Conservation (phyloP, 805 yeast species). For the Yarrowia osloensis region DNA sequence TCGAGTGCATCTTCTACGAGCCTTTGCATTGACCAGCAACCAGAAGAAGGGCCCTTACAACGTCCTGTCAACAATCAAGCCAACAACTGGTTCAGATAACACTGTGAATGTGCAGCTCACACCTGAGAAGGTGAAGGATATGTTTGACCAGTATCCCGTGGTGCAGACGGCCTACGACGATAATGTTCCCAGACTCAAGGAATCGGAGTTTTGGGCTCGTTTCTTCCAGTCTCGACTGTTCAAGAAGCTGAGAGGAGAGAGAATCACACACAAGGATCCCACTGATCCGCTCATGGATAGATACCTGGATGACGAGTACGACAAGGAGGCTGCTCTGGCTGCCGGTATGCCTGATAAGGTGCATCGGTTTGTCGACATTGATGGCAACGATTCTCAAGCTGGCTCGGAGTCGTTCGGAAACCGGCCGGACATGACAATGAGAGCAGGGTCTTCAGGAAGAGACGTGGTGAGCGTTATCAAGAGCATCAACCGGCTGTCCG, state of each 20-base stretch:
- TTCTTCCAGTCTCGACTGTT: slow-evolving; percentile 90
- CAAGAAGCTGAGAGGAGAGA: slow-evolving; percentile 86
- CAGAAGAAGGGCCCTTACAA: slow-evolving; percentile 93
- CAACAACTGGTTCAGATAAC: slow-evolving; percentile 89
- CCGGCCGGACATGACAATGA: slow-evolving; percentile 87
- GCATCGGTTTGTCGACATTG: slow-evolving; percentile 72
- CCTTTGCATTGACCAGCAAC: slow-evolving; percentile 78
- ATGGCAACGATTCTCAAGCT: slow-evolving; percentile 73
- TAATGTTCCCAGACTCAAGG: slow-evolving; percentile 83
- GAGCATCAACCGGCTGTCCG: slow-evolving; percentile 86
- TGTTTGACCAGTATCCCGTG: slow-evolving; percentile 89
- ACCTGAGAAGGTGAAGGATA: slow-evolving; percentile 83
- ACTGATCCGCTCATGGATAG: slow-evolving; percentile 85
- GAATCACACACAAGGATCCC: slow-evolving; percentile 68
- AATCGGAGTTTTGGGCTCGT: slow-evolving; percentile 94
- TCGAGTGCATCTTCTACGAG: slow-evolving; percentile 73
- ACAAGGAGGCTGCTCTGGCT: slow-evolving; percentile 42
- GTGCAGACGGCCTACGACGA: slow-evolving; percentile 88
- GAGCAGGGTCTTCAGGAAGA: slow-evolving; percentile 55
- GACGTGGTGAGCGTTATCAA: slow-evolving; percentile 76
- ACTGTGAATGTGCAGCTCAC: slow-evolving; percentile 92
- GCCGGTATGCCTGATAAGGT: slow-evolving; percentile 43
- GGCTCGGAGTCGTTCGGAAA: slow-evolving; percentile 76
- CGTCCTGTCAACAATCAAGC: slow-evolving; percentile 88
- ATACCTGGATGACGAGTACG: slow-evolving; percentile 57